phyloP scores from a whole-genome alignment of 2,329 filamentous ascomycete genomes.

The Shiraia bambusicola region DNA sequence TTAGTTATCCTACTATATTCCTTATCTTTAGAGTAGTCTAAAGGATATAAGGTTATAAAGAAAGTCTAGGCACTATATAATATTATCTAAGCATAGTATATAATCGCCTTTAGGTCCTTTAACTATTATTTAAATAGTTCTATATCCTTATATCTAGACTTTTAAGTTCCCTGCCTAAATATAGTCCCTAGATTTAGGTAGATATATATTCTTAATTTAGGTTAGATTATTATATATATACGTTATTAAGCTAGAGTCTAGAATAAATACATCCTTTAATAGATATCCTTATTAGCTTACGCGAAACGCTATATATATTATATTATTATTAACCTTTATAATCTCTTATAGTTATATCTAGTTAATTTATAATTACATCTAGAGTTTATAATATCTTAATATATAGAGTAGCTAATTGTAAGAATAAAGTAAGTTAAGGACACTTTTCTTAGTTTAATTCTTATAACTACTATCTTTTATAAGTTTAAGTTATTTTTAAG shows the following conservation, averaged over 20 bases:
- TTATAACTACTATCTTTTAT: neutral
- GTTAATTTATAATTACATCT: neutral
- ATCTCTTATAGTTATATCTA: neutral
- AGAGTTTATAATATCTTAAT: slow-evolving; percentile 2
- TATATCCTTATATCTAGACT: neutral
- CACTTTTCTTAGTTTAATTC: neutral
- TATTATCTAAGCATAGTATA: no score
- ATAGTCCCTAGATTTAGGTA: neutral
- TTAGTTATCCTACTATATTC: slow-evolving; percentile 1
- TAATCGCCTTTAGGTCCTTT: no score
- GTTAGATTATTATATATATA: neutral
- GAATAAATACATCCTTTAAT: neutral
- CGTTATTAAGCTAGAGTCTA: neutral
- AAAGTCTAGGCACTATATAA: no score
- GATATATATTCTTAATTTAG: neutral
- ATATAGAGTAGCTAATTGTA: neutral
- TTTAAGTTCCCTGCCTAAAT: neutral
- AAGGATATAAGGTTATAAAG: no score
- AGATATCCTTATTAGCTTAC: neutral
- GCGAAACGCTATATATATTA: neutral
- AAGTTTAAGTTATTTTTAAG: slow-evolving; percentile 5
- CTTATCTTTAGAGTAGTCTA: no score
- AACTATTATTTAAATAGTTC: neutral
- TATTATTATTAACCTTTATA: neutral
- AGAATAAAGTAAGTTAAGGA: neutral